Conservation (phyloP, 2,329 filamentous ascomycete genomes). For the Ophiostoma montium region DNA sequence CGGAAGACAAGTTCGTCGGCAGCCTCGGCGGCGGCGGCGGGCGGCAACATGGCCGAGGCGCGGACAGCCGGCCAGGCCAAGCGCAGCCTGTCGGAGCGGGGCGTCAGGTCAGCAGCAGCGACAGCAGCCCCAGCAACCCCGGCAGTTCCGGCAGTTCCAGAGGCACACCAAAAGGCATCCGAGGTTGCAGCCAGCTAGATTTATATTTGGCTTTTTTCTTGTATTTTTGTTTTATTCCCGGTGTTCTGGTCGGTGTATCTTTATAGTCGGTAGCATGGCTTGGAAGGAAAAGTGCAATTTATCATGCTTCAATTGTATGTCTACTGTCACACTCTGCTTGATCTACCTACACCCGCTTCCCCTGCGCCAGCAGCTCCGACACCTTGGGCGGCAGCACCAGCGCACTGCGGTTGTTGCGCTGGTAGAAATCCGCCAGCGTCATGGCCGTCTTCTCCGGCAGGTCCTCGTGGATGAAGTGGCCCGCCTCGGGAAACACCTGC, state of each 20-base stretch:
- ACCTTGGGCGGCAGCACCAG: constrained; percentile 89
- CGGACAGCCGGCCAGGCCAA: constrained; percentile 13
- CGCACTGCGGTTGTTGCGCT: constrained; percentile 72
- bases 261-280: too few species aligned
- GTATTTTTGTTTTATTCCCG: too few species aligned
- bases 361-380: constrained; percentile 51
- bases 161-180: too few species aligned
- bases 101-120: constrained; percentile 5
- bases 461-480: constrained; percentile 95
- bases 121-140: too few species aligned
- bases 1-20: too few species aligned
- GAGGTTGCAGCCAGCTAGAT: too few species aligned
- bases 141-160: too few species aligned
- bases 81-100: constrained; percentile 19
- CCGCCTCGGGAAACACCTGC: constrained; percentile 86
- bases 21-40: constrained; percentile 29
- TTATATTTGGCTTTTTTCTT: too few species aligned
- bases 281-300: too few species aligned
- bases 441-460: constrained; percentile 79
- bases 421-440: constrained; percentile 79
- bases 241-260: too few species aligned
- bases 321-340: too few species aligned
- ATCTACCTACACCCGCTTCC: constrained; percentile 37
- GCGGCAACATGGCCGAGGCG: constrained; percentile 32
- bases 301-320: too few species aligned